These are phyloP conservation scores for Teratosphaeria gauchensis DNA, from an alignment of 2,329 filamentous ascomycete species.

Conservation along the genomic window DNA sequence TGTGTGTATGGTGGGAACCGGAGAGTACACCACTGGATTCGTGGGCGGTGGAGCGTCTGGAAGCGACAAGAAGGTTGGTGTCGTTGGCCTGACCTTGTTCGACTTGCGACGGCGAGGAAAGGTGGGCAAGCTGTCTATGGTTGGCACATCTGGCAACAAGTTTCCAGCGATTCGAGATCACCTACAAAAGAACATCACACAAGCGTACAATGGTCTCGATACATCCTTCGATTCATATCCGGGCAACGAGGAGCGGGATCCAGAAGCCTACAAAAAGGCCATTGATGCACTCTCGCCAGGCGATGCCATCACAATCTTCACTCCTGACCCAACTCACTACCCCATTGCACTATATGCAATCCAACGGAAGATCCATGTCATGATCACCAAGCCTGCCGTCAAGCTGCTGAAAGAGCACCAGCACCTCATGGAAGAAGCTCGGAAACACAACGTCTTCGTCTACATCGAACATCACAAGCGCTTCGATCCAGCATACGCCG, in stretches of 20 bases:
- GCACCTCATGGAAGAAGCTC: conserved; percentile 60
- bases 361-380: conserved; percentile 75
- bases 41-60: conserved; percentile 73
- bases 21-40: conserved; percentile 94
- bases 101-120: conserved; percentile 82
- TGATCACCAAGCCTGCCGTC: conserved; percentile 89
- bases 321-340: conserved; percentile 84
- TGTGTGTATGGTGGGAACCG: conserved; percentile 62
- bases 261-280: conserved; percentile 77
- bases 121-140: conserved; percentile 79
- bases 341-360: conserved; percentile 89
- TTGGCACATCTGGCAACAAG: conserved; percentile 77
- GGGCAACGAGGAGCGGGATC: conserved; percentile 60
- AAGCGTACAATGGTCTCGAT: conserved; percentile 82
- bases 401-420: conserved; percentile 75
- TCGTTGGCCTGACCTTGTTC: conserved; percentile 82
- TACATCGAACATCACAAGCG: conserved; percentile 97
- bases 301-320: conserved; percentile 92
- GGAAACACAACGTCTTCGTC: conserved; percentile 71
- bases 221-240: conserved; percentile 77
- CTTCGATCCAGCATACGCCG: conserved; percentile 84
- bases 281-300: conserved; percentile 75
- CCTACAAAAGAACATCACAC: conserved; percentile 74
- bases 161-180: conserved; percentile 85
- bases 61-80: conserved; percentile 93